Conservation (phyloP, 1,284 basidiomycete genomes). For the Paramarasmius palmivorus region DNA sequence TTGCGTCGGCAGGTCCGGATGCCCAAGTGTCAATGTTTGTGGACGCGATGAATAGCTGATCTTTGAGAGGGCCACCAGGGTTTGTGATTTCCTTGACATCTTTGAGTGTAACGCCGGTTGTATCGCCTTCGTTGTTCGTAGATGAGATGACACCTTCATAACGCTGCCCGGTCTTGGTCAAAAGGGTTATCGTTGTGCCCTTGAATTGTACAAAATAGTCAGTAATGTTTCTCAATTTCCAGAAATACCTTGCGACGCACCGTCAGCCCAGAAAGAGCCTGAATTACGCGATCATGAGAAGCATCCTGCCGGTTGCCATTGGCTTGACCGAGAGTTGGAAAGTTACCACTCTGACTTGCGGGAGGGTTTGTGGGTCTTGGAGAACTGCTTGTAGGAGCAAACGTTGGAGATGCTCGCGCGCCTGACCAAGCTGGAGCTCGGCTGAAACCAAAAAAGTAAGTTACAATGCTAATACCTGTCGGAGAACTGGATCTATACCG, state of each 20-base stretch:
- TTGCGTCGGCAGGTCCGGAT: constrained; percentile 73
- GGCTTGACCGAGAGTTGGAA: constrained; percentile 50
- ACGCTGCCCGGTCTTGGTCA: constrained; percentile 65
- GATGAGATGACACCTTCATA: constrained; percentile 71
- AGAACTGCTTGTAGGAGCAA: constrained; percentile 51
- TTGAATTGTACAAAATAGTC: constrained; percentile 25
- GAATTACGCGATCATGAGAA: constrained; percentile 56
- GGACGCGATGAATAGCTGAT: constrained; percentile 65
- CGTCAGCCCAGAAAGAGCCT: constrained; percentile 62
- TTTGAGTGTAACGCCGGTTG: constrained; percentile 68
- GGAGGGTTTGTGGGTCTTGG: constrained; percentile 48
- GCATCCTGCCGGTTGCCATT: constrained; percentile 50
- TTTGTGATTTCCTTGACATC: constrained; percentile 69
- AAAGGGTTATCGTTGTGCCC: constrained; percentile 74
- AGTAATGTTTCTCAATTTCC: constrained; percentile 1
- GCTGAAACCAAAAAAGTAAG: constrained; percentile 33
- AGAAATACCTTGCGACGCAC: constrained; percentile 40
- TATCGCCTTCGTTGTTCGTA: constrained; percentile 65
- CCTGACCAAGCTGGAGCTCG: constrained; percentile 62
- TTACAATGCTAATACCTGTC: constrained; percentile 2
- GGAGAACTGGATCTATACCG: constrained; percentile 42
- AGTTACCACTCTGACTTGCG: constrained; percentile 36
- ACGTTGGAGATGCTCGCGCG: constrained; percentile 65
- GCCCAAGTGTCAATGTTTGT: constrained; percentile 71
- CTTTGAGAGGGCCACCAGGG: constrained; percentile 66